Base-by-base conservation (phyloP, 768 basidiomycete genomes). In the Leucosporidium yakuticum region DNA sequence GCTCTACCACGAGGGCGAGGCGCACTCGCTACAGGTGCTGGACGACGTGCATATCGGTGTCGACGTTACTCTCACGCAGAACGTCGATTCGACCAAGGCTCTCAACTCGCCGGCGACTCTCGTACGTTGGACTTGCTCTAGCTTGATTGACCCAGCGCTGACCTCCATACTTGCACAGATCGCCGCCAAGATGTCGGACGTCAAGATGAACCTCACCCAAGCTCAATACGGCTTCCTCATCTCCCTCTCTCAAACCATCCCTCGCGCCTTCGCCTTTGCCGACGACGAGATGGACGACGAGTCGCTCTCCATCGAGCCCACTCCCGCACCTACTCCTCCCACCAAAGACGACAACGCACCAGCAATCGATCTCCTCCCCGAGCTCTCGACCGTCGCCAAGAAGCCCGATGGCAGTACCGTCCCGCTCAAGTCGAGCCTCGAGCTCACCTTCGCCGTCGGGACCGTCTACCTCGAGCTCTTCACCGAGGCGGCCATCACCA, bases 381-480 rank as follows among this genome's bases (percentile, higher is more conserved):
- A 82, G 70, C 70, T 82, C 3, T 70, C 76, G 4, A 53, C 32
- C n/a, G 73, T 77, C 20, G 73, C 75, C 51, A 74, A 76, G 31
- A 69, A 69, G 2, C 53, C 68, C 11, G 66, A 74, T 31, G 76
- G 76, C 27, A 71, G 70, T 8, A 65, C 72, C 8, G 69, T 89
- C 34, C 83, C 73, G 19, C 79, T 81, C 27, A 87, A 87, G 87
- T 84, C 86, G 17, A 83, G 83, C 1, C 54, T 94, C 51, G 90
- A 94, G 76, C 75, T 96, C 53, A 82, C 86, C 23, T 85, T 97
- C 64, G 82, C 82, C 4, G 80, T 97, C 60, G 81, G 83, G 58
- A 80, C 85, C 0, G 83, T 97, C 74, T 88, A 87, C 74, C 82
- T 98, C 20, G 91, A 97, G 74, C 81, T 99, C 19, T 98, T 91